Percentiles rank a stretch among this genome's conserved stretches.
These are phyloP conservation scores for Rosa rugosa DNA, from an alignment of 306 rosid genomes.

Conservation along the genomic window DNA sequence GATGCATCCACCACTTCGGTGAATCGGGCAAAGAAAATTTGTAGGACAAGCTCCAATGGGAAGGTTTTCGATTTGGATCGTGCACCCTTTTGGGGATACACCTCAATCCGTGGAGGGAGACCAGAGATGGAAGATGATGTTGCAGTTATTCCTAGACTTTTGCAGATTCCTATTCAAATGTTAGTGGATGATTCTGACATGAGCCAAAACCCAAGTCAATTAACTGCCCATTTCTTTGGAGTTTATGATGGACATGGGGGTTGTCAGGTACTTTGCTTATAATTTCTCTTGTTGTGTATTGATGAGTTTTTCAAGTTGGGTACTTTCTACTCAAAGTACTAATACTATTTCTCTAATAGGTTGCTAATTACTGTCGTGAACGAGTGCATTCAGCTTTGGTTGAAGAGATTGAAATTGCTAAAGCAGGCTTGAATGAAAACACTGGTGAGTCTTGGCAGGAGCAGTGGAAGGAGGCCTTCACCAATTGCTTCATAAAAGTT, in stretches of 20 bases:
- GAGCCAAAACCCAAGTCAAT: conserved; percentile 23
- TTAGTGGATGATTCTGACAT: conserved; percentile 34
- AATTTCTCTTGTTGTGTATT: background rate
- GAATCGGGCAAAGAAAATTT: conserved; percentile 38
- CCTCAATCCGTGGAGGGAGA: conserved; percentile 65
- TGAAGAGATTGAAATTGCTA: conserved; percentile 56
- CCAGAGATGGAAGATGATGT: conserved; percentile 84
- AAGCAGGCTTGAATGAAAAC: conserved; percentile 26
- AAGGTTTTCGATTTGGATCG: conserved; percentile 34
- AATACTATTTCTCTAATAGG: conserved; percentile 39
- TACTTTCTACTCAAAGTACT: conserved; percentile 4
- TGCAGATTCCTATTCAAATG: conserved; percentile 51
- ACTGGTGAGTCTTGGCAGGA: conserved; percentile 43
- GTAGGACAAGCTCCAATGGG: conserved; percentile 30
- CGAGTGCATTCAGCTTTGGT: conserved; percentile 61
- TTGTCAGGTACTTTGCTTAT: conserved; percentile 43
- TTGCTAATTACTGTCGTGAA: conserved; percentile 73
- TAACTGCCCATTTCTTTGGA: conserved; percentile 62
- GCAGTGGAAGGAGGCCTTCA: conserved; percentile 58
- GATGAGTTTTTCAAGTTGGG: conserved; percentile 18
- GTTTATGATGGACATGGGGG: conserved; percentile 94
- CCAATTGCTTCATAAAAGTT: conserved; percentile 60
- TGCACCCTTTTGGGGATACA: conserved; percentile 63
- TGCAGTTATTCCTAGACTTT: conserved; percentile 51
- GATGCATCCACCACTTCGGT: conserved; percentile 43